Evolutionary conservation across 1,139 yeast genomes (phyloP), one percentile per base, ranked within the genome.

Genomic region (Suhomyces coccinellae): DNA sequence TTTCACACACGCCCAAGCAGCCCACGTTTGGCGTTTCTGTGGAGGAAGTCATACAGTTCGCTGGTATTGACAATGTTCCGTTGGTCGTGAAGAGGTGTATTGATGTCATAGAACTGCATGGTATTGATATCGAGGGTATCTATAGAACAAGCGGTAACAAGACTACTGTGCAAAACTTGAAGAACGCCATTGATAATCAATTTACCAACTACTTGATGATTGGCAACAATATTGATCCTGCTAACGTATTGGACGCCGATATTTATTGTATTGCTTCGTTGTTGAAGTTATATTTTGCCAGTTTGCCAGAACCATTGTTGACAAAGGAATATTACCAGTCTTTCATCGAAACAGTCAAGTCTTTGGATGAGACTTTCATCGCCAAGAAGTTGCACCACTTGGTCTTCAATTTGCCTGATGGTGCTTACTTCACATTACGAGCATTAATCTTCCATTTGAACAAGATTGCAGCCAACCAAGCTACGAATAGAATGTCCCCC

Each of bases 361-460:
- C 75, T n/a, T 54, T 57, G 40, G 77, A 74, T 54, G 77, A 72
- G 52, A 62, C 68, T n/a, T 71, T 61, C 44, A 82, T 89, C 40
- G 78, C 78, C 44, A 90, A 89, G 56, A 86, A 85, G 51, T 74
- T 93, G 56, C 99, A 93, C 64, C 89, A 89, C 42, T 78, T 88
- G 48, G 88, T 93, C 38, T 93, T 85, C 67, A 87, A 87, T 54
- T 75, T 93, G 45, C 97, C 98, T 0, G 99, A 93, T 65, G 95
- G 96, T 1, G 90, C 95, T 46, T 93, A 93, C 64, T 90, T 96
- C 71, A 91, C 98, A 0, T 74, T 93, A 54, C 73, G 98, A 55
- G 82, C 89, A 33, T 71, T 93, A 52, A 73, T 90, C 4, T 88
- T 91, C 73, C 99, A 93, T 63, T 77, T 93, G 53, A 83, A 86